Evolutionary conservation across 106 monocot species (phyloP), one percentile per base, ranked within the genome.

Genomic region (Alisma plantagoaquatica): DNA sequence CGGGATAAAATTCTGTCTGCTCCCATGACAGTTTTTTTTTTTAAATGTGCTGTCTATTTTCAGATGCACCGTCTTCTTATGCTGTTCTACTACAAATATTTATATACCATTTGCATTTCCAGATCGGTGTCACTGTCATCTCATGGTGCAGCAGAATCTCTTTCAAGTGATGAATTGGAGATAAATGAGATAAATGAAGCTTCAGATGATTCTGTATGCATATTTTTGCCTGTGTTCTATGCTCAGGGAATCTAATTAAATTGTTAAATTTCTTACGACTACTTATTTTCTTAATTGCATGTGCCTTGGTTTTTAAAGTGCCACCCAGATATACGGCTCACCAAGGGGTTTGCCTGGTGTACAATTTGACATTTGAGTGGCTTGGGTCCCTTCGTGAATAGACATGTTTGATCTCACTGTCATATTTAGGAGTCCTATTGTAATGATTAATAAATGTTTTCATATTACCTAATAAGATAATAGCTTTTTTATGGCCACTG

Each of bases 81-180:
- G n/a, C n/a, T n/a, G n/a, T n/a, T n/a, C n/a, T n/a, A n/a, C n/a
- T n/a, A n/a, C n/a, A n/a, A n/a, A n/a, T n/a, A n/a, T n/a, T n/a
- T n/a, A n/a, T n/a, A n/a, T n/a, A n/a, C n/a, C n/a, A n/a, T n/a
- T 45, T 70, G 35, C 32, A 50, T 17, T 47, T 61, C 8, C 72
- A 80, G 75, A 73, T 67, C 80, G 30, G 54, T 71, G 53, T 70
- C 81, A 57, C 72, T 54, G 10, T 72, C 77, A 29, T 69, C 66
- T n/a, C 77, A 69, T 38, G 82, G 86, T 67, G 80, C 70, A 21
- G 80, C 78, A 22, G 72, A 84, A 8, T 83, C 84, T 27, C 74
- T 74, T 50, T 80, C 88, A 35, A 84, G 81, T 53, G 84, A 84
- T 67, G 94, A 87, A 60, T 75, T 73, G 33, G 80, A 87, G 41